phyloP scores from a whole-genome alignment of 495 filamentous ascomycete species.

The Evansstolkia leycettana region DNA sequence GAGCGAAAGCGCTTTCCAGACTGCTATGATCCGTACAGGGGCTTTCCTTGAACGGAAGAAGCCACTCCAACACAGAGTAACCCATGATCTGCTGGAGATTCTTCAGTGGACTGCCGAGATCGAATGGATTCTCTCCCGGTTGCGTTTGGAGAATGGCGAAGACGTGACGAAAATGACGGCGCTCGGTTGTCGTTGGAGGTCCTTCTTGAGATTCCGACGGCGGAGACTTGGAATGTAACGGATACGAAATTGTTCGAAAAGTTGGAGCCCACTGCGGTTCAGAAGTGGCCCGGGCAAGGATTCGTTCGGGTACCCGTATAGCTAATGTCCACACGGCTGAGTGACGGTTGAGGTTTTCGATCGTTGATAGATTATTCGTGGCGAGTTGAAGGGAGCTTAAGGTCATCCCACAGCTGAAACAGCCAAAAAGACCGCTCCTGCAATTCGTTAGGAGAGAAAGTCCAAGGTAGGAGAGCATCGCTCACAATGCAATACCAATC shows the following conservation, averaged over 20 bases:
- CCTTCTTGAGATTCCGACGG: constrained; percentile 3
- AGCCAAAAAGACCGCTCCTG: constrained; percentile 54
- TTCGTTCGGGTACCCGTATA: constrained; percentile 49
- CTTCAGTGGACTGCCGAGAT: constrained; percentile 43
- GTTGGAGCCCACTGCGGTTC: constrained; percentile 27
- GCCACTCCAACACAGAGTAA: constrained; percentile 53
- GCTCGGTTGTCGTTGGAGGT: constrained; percentile 8
- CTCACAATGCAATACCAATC: constrained; percentile 45
- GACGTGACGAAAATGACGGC: constrained; percentile 30
- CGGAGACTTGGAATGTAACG: constrained; percentile 10
- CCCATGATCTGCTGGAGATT: constrained; percentile 75
- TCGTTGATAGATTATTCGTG: constrained; percentile 61
- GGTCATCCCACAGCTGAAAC: constrained; percentile 68
- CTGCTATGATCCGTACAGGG: constrained; percentile 46
- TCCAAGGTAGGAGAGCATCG: constrained; percentile 14
- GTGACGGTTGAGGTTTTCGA: constrained; percentile 58
- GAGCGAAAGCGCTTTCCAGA: constrained; percentile 30
- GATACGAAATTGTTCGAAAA: constrained; percentile 37
- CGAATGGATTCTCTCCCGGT: constrained; percentile 70
- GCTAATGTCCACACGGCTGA: constrained; percentile 61
- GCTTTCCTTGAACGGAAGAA: constrained; percentile 55
- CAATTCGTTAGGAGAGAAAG: constrained; percentile 7
- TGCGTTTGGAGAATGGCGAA: constrained; percentile 66
- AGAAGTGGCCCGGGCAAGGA: constrained; percentile 23
- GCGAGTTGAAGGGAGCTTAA: constrained; percentile 56